Evolutionary conservation across 208 protist genomes (phyloP).

Genomic region (Histomonas meleagridis): DNA sequence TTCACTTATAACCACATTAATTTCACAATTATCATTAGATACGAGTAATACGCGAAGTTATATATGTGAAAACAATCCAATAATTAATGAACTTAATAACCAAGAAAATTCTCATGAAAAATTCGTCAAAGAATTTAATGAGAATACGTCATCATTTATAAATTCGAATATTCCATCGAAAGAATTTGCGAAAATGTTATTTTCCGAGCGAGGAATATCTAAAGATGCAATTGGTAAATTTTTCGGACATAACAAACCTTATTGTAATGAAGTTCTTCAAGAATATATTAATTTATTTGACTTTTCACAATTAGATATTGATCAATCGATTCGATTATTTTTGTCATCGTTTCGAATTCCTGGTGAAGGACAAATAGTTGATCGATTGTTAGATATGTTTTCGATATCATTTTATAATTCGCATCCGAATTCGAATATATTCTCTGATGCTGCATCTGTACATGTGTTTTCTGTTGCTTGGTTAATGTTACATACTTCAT

Average conservation of each 20-base stretch:
- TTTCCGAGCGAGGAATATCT: not conserved
- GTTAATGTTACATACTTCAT: not conserved
- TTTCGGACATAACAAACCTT: not conserved
- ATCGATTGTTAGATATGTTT: not conserved
- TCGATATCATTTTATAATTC: not conserved
- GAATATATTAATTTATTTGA: not conserved
- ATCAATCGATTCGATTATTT: conserved; percentile 23
- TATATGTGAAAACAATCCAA: not conserved
- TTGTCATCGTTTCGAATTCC: not conserved
- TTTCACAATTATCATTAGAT: not conserved
- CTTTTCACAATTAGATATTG: not conserved
- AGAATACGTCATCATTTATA: not conserved
- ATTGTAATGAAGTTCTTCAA: not conserved
- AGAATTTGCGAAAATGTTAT: not conserved
- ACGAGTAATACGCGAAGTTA: not conserved
- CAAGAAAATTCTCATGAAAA: not conserved
- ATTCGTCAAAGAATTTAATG: not conserved
- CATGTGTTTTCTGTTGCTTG: not conserved
- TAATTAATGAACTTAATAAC: too few relatives aligned
- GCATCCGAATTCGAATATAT: not conserved
- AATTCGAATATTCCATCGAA: not conserved
- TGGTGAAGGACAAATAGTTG: conserved; percentile 18
- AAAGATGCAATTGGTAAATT: not conserved
- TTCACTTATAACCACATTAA: not conserved
- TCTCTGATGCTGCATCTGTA: not conserved